These are phyloP conservation scores for Tetrahymena malaccensis DNA, from an alignment of 73 alveolate species.

Conservation along the genomic window DNA sequence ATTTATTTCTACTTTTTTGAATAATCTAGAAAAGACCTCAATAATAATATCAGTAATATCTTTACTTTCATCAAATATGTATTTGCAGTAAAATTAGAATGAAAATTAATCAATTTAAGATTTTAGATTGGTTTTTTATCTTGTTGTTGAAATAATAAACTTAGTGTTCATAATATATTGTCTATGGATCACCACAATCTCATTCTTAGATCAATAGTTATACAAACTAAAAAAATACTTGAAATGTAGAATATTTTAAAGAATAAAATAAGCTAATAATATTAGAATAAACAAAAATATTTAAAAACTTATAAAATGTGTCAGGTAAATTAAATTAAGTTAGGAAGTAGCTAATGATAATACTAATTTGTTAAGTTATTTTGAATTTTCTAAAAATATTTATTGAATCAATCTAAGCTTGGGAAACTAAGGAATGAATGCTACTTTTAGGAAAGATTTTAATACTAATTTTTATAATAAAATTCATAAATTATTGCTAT, in stretches of 20 bases:
- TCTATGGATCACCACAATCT: too few species aligned
- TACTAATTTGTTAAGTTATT: background rate
- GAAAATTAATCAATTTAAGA: background rate
- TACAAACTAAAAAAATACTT: background rate
- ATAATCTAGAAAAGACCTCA: background rate
- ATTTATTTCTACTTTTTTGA: background rate
- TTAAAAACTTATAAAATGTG: too few species aligned
- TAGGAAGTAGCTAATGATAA: background rate
- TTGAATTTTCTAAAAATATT: background rate
- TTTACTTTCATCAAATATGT: background rate
- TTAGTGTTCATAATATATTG: background rate
- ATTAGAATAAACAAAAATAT: background rate
- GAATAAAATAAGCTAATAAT: background rate
- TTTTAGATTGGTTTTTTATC: background rate
- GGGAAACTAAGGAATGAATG: too few species aligned
- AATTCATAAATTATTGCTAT: too few species aligned
- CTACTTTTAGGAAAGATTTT: too few species aligned
- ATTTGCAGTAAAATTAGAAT: background rate
- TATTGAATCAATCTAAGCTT: too few species aligned
- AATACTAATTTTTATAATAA: too few species aligned
- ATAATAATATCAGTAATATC: background rate
- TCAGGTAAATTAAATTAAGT: background rate
- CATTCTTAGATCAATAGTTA: background rate
- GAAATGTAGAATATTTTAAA: background rate
- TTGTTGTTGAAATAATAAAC: too few species aligned